Percentiles rank a stretch among this genome's conserved stretches.
Evolutionary conservation across 352 stramenopile genomes (phyloP).

Genomic region (Sclerospora graminicola): DNA sequence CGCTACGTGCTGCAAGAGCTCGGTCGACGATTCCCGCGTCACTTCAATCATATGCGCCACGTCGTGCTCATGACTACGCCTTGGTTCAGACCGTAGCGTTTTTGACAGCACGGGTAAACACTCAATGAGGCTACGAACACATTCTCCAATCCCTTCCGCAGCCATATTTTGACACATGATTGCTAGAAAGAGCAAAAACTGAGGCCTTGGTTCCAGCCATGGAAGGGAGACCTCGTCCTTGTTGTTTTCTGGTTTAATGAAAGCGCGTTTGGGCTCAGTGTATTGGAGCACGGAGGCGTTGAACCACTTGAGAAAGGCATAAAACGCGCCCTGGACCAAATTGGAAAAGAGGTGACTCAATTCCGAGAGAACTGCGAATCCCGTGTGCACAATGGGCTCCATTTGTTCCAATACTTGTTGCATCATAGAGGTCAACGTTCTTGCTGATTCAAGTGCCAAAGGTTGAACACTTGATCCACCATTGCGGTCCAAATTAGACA

Average conservation of each 20-base stretch:
- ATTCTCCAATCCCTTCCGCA: slow-evolving; percentile 53
- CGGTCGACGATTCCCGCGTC: slow-evolving; percentile 41
- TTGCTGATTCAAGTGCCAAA: slow-evolving; percentile 43
- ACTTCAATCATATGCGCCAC: slow-evolving; percentile 71
- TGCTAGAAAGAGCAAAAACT: slow-evolving; percentile 63
- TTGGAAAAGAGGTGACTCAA: slow-evolving; percentile 69
- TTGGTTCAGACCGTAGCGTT: slow-evolving; percentile 3
- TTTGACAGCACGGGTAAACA: slow-evolving; percentile 36
- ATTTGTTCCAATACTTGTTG: slow-evolving; percentile 71
- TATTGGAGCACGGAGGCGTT: slow-evolving; percentile 53
- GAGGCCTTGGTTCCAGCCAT: slow-evolving; percentile 48
- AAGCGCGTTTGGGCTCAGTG: slow-evolving; percentile 58
- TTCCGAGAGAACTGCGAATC: slow-evolving; percentile 49
- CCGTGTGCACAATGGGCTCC: slow-evolving; percentile 63
- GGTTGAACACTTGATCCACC: slow-evolving; percentile 36
- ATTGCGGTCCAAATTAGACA: slow-evolving; percentile 25
- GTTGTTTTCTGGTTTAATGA: slow-evolving; percentile 13
- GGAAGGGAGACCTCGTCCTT: slow-evolving; percentile 31
- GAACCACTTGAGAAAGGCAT: slow-evolving; percentile 77
- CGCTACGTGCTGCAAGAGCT: slow-evolving; percentile 51
- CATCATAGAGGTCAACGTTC: slow-evolving; percentile 58
- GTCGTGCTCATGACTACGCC: slow-evolving; percentile 32
- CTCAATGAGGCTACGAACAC: slow-evolving; percentile 58
- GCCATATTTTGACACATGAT: slow-evolving; percentile 61
- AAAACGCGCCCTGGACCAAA: slow-evolving; percentile 69